These are phyloP conservation scores for Ophiostoma sp. DNA, from an alignment of 2,329 filamentous ascomycete species.

Conservation along the genomic window DNA sequence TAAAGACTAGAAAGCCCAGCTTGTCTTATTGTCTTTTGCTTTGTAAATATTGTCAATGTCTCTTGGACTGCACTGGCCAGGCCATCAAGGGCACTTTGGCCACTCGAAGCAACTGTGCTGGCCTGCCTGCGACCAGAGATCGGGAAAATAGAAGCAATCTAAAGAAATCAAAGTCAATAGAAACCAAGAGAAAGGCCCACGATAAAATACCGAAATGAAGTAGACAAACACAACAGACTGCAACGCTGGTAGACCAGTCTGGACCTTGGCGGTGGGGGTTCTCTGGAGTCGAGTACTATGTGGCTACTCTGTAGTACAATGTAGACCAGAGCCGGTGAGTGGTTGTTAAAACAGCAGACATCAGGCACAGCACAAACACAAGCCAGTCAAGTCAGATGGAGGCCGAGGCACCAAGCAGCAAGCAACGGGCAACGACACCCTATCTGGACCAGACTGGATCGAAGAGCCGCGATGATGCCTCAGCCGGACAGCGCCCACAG, in stretches of 20 bases:
- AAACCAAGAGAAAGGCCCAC: not conserved
- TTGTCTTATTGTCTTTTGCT: not conserved
- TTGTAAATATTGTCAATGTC: not conserved
- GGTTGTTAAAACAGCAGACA: no score
- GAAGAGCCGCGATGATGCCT: not conserved
- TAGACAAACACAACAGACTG: not conserved
- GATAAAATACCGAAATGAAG: not conserved
- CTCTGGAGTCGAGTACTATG: no score
- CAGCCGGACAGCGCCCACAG: not conserved
- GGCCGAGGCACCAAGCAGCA: no score
- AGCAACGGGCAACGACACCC: no score
- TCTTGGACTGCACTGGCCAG: not conserved
- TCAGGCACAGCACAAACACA: no score
- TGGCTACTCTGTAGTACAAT: no score
- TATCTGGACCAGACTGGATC: not conserved
- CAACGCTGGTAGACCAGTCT: slow-evolving; percentile 6
- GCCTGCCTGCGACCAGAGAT: not conserved
- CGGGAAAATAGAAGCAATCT: not conserved
- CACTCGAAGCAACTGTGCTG: not conserved
- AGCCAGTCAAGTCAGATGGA: no score
- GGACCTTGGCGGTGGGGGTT: not conserved
- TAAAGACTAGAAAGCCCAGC: not conserved
- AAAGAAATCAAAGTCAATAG: not conserved
- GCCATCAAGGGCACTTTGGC: no score
- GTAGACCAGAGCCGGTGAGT: no score